phyloP scores from a whole-genome alignment of 139 green algal genomes.

The Chlorella sp. region DNA sequence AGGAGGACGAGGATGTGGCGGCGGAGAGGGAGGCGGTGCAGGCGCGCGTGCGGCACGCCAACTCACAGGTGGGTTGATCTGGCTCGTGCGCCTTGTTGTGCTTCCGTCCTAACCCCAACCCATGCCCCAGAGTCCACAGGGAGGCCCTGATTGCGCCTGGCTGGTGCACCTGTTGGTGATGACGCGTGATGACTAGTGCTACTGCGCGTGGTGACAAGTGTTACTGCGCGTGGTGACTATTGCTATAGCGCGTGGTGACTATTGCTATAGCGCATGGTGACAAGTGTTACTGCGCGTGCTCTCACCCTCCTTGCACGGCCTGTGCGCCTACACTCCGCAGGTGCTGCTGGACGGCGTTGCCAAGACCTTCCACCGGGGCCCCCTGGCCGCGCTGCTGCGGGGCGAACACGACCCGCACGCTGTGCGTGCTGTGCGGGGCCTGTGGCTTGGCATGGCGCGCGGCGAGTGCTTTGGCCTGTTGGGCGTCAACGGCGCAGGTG shows the following conservation, averaged over 20 bases:
- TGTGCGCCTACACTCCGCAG: no score
- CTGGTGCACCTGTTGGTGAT: no score
- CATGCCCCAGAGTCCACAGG: no score
- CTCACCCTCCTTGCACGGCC: no score
- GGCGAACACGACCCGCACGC: background rate
- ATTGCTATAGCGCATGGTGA: no score
- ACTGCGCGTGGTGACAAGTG: no score
- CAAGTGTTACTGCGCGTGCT: no score
- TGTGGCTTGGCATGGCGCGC: conserved; percentile 49
- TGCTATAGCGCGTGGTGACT: no score
- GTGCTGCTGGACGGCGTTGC: conserved; percentile 42
- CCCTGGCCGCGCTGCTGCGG: background rate
- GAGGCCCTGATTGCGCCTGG: no score
- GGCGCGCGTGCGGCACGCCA: background rate
- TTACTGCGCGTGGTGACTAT: no score
- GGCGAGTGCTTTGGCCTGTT: conserved; percentile 83
- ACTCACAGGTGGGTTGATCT: background rate
- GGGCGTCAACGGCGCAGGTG: conserved; percentile 47
- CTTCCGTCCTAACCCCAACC: no score
- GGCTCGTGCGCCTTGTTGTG: background rate
- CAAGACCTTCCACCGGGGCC: conserved; percentile 48
- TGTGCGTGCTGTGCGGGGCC: conserved; percentile 42
- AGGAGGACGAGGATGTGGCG: conserved; percentile 57
- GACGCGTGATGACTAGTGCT: no score
- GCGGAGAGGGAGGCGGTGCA: conserved; percentile 43